Percentiles rank a stretch among this genome's conserved stretches.
phyloP scores from a whole-genome alignment of 805 yeast species.

The Kodamaea neixiangensis region DNA sequence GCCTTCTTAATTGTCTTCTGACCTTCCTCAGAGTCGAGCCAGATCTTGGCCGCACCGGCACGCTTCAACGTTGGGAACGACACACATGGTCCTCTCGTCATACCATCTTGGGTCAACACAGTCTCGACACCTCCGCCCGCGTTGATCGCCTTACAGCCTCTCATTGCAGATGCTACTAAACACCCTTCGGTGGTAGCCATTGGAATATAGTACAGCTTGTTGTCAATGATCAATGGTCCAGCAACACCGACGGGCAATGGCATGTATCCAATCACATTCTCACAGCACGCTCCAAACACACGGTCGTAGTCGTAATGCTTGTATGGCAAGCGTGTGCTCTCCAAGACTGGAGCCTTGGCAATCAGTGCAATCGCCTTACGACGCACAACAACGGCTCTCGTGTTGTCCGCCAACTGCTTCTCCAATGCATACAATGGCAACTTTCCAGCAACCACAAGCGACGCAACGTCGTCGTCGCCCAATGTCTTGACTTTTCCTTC shows the following conservation, averaged over 20 bases:
- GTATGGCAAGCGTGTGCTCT: constrained; percentile 73
- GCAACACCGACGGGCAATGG: constrained; percentile 98
- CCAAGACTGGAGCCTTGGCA: constrained; percentile 80
- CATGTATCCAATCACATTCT: constrained; percentile 94
- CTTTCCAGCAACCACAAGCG: constrained; percentile 71
- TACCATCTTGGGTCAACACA: constrained; percentile 92
- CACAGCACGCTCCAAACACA: constrained; percentile 98
- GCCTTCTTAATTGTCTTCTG: constrained; percentile 79
- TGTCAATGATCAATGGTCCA: constrained; percentile 93
- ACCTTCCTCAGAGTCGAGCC: constrained; percentile 97
- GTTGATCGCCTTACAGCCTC: constrained; percentile 98
- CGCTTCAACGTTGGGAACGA: constrained; percentile 77
- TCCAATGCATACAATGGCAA: constrained; percentile 93
- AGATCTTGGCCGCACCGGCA: constrained; percentile 92
- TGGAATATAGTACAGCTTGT: constrained; percentile 85
- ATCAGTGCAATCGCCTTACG: constrained; percentile 86
- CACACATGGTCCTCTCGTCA: constrained; percentile 99
- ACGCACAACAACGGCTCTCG: constrained; percentile 92
- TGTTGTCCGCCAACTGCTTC: constrained; percentile 82
- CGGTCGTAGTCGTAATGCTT: constrained; percentile 87
- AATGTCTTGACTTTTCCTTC: constrained; percentile 71
- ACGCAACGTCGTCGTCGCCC: constrained; percentile 69
- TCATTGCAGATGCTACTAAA: constrained; percentile 96
- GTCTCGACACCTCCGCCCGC: constrained; percentile 96
- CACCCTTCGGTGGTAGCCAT: constrained; percentile 99